Evolutionary conservation across 257 asterid genomes (phyloP).

Genomic region (Solanum chmielewskii): DNA sequence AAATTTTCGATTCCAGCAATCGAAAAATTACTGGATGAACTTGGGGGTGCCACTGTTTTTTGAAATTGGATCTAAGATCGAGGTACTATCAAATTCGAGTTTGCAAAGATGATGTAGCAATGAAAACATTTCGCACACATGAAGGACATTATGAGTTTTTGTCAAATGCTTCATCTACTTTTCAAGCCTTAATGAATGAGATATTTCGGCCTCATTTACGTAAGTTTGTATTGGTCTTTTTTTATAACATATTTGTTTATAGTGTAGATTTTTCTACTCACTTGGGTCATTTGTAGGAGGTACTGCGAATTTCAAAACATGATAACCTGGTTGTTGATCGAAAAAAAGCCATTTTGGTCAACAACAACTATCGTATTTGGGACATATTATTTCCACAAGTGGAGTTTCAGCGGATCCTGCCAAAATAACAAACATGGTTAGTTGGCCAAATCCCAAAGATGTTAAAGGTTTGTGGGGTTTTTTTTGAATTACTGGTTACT

Average conservation of each 20-base stretch:
- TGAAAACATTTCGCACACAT: not conserved
- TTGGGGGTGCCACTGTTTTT: not conserved
- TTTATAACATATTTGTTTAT: not conserved
- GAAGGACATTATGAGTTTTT: not conserved
- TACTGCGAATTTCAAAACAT: not conserved
- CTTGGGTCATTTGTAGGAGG: not conserved
- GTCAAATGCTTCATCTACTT: not conserved
- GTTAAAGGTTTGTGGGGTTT: not conserved
- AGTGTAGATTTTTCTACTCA: no score
- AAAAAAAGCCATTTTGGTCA: not conserved
- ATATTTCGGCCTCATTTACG: not conserved
- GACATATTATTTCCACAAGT: not conserved
- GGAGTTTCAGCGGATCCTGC: not conserved
- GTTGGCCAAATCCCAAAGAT: not conserved
- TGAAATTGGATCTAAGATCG: not conserved
- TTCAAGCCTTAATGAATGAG: not conserved
- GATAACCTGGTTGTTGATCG: not conserved
- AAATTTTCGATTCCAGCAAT: not conserved
- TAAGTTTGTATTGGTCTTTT: not conserved
- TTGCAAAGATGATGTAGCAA: not conserved
- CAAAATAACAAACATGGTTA: not conserved
- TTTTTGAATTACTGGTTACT: not conserved
- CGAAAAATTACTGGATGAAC: not conserved
- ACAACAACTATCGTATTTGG: not conserved
- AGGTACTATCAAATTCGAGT: not conserved